phyloP scores from a whole-genome alignment of 2,329 filamentous ascomycete species.

The Fusarium multiceps region DNA sequence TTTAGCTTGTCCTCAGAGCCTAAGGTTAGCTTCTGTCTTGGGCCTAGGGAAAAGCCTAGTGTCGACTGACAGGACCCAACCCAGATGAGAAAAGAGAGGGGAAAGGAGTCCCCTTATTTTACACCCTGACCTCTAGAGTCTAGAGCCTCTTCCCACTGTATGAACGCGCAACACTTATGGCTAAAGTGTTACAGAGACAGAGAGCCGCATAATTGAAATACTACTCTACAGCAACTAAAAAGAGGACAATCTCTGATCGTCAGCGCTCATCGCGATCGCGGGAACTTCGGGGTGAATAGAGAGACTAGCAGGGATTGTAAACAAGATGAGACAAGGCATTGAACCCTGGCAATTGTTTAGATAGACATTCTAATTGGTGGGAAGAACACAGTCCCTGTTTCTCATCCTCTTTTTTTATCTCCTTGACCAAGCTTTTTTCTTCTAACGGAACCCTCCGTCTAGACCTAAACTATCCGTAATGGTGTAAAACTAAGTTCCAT shows the following conservation, averaged over 20 bases:
- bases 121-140: neutral
- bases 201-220: slow-evolving; percentile 19
- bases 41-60: neutral
- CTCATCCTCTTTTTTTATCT: neutral
- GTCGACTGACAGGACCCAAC: slow-evolving; percentile 1
- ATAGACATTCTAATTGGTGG: slow-evolving; percentile 12
- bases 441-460: neutral
- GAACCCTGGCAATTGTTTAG: slow-evolving; percentile 6
- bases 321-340: slow-evolving; percentile 34
- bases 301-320: slow-evolving; percentile 30
- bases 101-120: neutral
- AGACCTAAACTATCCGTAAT: neutral
- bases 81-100: slow-evolving; percentile 9
- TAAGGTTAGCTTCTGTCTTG: slow-evolving; percentile 1
- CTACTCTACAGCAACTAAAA: neutral
- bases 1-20: slow-evolving; percentile 2
- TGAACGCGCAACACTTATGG: neutral
- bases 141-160: neutral
- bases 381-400: slow-evolving; percentile 22
- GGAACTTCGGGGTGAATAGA: slow-evolving; percentile 6
- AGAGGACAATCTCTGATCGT: slow-evolving; percentile 25
- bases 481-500: neutral
- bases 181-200: neutral
- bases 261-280: slow-evolving; percentile 36
- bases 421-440: slow-evolving; percentile 22